phyloP scores from a whole-genome alignment of 2,329 filamentous ascomycete genomes.

The Raffaelea deltoideospora region DNA sequence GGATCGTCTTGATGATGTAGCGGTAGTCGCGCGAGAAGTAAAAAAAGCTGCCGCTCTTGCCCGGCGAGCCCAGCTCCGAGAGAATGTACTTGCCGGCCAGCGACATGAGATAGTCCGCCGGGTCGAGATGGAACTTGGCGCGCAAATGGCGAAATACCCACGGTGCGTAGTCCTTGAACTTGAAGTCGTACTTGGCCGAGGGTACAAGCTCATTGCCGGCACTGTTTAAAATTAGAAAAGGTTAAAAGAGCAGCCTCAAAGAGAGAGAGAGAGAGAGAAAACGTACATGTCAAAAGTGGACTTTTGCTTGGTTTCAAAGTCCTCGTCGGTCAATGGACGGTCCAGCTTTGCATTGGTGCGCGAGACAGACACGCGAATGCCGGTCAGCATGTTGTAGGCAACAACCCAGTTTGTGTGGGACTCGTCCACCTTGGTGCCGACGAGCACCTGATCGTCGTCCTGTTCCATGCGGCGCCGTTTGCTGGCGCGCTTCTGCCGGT shows the following conservation, averaged over 20 bases:
- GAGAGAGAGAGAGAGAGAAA: neutral
- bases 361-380: constrained; percentile 92
- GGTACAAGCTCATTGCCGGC: constrained; percentile 95
- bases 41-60: constrained; percentile 98
- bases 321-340: constrained; percentile 72
- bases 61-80: constrained; percentile 89
- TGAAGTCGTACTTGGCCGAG: constrained; percentile 99
- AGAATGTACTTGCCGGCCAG: constrained; percentile 97
- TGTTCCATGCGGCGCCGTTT: constrained; percentile 71
- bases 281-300: constrained; percentile 95
- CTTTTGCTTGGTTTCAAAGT: constrained; percentile 91
- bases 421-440: constrained; percentile 96
- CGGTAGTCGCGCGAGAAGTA: constrained; percentile 99
- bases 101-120: constrained; percentile 95
- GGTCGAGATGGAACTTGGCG: constrained; percentile 76
- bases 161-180: constrained; percentile 99
- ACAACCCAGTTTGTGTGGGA: constrained; percentile 95
- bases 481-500: constrained; percentile 79
- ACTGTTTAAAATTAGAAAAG: too few species aligned
- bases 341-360: constrained; percentile 95
- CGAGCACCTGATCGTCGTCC: constrained; percentile 84
- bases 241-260: neutral
- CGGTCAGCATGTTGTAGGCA: constrained; percentile 98
- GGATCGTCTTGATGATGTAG: constrained; percentile 99
- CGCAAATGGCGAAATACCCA: constrained; percentile 96